These are phyloP conservation scores for Drechslera avenae DNA, from an alignment of 2,329 filamentous ascomycete species.

Conservation along the genomic window DNA sequence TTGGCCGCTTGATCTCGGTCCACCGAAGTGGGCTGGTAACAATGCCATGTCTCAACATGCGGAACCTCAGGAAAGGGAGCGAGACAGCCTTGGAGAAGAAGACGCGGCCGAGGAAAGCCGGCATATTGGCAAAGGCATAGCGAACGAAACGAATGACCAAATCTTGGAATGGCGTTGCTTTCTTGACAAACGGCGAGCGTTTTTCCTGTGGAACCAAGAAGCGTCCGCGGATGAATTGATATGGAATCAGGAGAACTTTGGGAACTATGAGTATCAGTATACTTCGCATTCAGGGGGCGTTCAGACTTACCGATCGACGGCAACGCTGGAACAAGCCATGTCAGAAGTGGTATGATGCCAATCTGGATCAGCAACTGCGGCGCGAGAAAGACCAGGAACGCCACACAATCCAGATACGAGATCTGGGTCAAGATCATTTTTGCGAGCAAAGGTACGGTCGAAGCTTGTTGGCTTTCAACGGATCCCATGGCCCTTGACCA, in stretches of 20 bases:
- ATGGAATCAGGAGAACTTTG: slow-evolving; percentile 64
- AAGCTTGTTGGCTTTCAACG: neutral
- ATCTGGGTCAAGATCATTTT: slow-evolving; percentile 75
- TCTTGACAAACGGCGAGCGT: slow-evolving; percentile 67
- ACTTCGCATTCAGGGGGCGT: neutral
- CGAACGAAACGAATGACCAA: slow-evolving; percentile 77
- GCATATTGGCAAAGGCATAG: slow-evolving; percentile 76
- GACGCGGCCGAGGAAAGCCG: slow-evolving; percentile 69
- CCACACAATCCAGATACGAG: slow-evolving; percentile 74
- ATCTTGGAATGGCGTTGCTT: slow-evolving; percentile 76
- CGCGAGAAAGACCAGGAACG: slow-evolving; percentile 72
- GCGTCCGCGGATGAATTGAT: slow-evolving; percentile 63
- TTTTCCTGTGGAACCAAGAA: slow-evolving; percentile 55
- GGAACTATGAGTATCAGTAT: slow-evolving; percentile 38
- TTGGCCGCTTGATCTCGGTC: slow-evolving; percentile 61
- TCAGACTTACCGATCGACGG: slow-evolving; percentile 69
- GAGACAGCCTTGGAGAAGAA: slow-evolving; percentile 79
- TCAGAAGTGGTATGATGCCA: slow-evolving; percentile 64
- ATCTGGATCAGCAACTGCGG: slow-evolving; percentile 73
- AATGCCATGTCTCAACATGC: slow-evolving; percentile 75
- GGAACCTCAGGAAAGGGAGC: slow-evolving; percentile 74
- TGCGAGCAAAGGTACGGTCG: slow-evolving; percentile 1
- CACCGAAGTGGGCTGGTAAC: slow-evolving; percentile 67
- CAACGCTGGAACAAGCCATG: slow-evolving; percentile 65
- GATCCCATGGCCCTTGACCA: neutral